These are phyloP conservation scores for Ophiostoma sp. DNA, from an alignment of 2,329 filamentous ascomycete genomes.

Conservation along the genomic window DNA sequence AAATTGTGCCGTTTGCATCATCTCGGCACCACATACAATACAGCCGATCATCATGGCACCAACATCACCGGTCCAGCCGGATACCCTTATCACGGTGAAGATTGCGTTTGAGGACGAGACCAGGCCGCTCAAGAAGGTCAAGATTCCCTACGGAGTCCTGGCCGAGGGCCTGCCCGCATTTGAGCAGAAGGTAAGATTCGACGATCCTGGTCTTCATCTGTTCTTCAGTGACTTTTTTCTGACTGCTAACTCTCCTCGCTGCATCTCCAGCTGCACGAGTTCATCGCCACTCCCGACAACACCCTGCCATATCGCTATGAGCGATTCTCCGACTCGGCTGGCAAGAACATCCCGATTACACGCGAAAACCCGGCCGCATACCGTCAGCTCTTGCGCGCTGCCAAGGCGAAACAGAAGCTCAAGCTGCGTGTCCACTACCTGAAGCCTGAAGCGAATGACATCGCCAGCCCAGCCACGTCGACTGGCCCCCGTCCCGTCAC, in stretches of 20 bases:
- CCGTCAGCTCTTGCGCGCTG: conserved; percentile 94
- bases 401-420: conserved; percentile 97
- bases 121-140: conserved; percentile 59
- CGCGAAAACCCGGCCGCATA: conserved; percentile 77
- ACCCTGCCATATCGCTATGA: conserved; percentile 71
- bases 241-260: background rate
- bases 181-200: conserved; percentile 74
- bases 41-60: conserved; percentile 36
- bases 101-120: conserved; percentile 77
- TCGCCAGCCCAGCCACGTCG: conserved; percentile 9
- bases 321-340: conserved; percentile 92
- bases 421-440: conserved; percentile 69
- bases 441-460: background rate
- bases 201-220: background rate
- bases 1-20: background rate
- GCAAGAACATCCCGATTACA: conserved; percentile 76
- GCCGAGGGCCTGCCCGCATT: conserved; percentile 61
- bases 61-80: conserved; percentile 45
- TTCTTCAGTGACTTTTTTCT: background rate
- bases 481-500: conserved; percentile 39
- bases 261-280: conserved; percentile 62
- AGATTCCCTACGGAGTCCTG: conserved; percentile 72
- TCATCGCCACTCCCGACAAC: conserved; percentile 61
- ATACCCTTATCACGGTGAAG: conserved; percentile 83
- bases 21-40: background rate